Percentiles rank a stretch among this genome's conserved stretches.
phyloP scores from a whole-genome alignment of 441 rosid genomes.

The Pelargonium myrrhifolium region DNA sequence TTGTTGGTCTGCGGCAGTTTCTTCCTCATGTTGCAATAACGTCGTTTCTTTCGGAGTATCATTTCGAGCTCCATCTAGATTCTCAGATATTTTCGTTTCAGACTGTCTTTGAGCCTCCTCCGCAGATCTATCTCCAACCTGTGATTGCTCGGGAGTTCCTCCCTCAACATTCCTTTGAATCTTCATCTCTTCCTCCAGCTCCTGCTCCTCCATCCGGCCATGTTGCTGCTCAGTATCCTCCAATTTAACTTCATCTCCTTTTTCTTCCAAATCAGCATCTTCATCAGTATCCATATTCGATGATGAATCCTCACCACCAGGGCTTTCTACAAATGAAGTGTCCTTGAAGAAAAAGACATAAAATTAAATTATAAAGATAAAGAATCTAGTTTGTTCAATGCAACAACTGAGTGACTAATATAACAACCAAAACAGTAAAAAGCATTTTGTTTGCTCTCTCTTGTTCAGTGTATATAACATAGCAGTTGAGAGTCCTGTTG shows the following conservation, averaged over 20 bases:
- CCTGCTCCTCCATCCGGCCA: constrained; percentile 34
- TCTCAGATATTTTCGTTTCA: constrained; percentile 32
- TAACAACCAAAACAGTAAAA: neutral
- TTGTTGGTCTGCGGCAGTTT: constrained; percentile 33
- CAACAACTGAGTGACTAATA: neutral
- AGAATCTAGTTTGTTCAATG: neutral
- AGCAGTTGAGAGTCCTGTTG: neutral
- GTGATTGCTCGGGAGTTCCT: constrained; percentile 35
- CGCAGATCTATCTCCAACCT: constrained; percentile 24
- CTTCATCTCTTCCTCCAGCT: constrained; percentile 38
- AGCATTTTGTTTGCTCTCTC: no score
- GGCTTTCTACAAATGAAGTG: constrained; percentile 56
- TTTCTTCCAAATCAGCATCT: constrained; percentile 51
- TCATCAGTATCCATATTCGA: constrained; percentile 62
- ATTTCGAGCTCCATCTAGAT: constrained; percentile 27
- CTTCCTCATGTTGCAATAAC: constrained; percentile 37
- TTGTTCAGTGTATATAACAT: neutral
- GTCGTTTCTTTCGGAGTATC: constrained; percentile 29
- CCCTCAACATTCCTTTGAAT: constrained; percentile 30
- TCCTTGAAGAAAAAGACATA: constrained; percentile 35
- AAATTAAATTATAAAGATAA: constrained; percentile 1
- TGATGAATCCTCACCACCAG: constrained; percentile 55
- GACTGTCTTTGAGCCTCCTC: constrained; percentile 41
- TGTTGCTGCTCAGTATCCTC: constrained; percentile 39
- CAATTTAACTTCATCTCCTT: constrained; percentile 34